Evolutionary conservation across 148 eudicot genomes (phyloP), one percentile per base, ranked within the genome.

Genomic region (Dysphania ambrosioides): DNA sequence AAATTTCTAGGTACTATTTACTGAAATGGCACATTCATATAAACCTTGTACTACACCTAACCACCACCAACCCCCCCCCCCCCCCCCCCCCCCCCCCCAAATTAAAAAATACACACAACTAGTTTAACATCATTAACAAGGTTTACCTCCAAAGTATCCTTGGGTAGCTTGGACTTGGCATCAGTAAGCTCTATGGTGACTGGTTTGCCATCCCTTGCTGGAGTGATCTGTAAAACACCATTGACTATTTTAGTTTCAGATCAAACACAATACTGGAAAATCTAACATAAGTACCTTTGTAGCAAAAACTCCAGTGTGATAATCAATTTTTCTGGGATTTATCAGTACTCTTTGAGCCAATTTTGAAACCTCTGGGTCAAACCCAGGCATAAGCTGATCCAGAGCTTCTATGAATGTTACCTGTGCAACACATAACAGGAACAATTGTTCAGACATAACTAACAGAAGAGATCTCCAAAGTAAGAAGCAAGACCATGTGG

Each of bases 381-480:
- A 96, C 24, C 99, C 99, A 59, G 99, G 97, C 99, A 96, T 96
- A 67, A 96, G 82, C 79, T 96, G 99, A 93, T 92, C 97, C 62
- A 96, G 79, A 77, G 99, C 99, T 86, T 96, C 99, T 67, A 96
- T 83, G 85, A 96, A 96, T 29, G 99, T 92, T 70, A 96, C 99
- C 99, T 96, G 86, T 44, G 24, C 10, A 68, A 72, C 70, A 74
- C 30, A 67, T 27, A 42, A 10, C 49, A 56, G 32, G 30, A 44
- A 41, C 26, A 51, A n/a, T n/a, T n/a, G n/a, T n/a, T n/a, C n/a
- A n/a, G 7, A 63, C 34, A 68, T 55, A 55, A 27, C 1, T 18
- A 29, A 8, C 53, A 35, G 27, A 65, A 35, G 34, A 34, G 24
- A 19, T 44, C 24, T 44, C 44, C 13, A 35, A 34, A 64, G 21